These are phyloP conservation scores for Colletotrichum sp. DNA, from an alignment of 2,329 filamentous ascomycete genomes.

Conservation along the genomic window DNA sequence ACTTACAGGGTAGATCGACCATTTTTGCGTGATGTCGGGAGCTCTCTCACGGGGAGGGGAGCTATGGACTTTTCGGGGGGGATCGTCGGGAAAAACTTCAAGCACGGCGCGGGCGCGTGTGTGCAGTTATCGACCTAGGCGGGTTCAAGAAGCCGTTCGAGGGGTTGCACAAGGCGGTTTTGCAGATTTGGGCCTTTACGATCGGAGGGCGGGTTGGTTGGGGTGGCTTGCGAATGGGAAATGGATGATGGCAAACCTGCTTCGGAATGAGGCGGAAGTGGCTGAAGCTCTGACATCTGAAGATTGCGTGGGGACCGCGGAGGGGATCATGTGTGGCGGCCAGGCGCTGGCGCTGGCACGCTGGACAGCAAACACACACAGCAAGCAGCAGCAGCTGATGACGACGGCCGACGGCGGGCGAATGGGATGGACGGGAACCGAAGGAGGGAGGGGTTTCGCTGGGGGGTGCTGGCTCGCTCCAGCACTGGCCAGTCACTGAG, in stretches of 20 bases:
- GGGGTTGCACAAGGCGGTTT: neutral
- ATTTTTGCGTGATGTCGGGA: conserved; percentile 33
- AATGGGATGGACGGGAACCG: neutral
- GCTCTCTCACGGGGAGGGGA: neutral
- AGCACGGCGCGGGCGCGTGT: neutral
- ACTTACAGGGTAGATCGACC: conserved; percentile 56
- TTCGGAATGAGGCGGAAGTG: conserved; percentile 13
- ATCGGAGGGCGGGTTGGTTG: neutral
- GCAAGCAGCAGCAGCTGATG: neutral
- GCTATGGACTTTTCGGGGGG: neutral
- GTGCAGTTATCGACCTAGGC: neutral
- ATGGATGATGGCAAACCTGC: conserved; percentile 16
- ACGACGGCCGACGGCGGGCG: conserved; percentile 16
- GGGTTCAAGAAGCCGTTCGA: neutral
- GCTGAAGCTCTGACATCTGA: conserved; percentile 22
- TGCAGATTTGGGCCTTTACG: neutral
- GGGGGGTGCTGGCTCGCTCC: neutral
- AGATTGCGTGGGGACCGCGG: neutral
- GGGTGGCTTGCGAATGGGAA: neutral
- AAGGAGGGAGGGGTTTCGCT: neutral
- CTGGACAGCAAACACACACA: neutral
- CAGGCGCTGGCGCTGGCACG: neutral
- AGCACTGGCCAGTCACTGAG: neutral
- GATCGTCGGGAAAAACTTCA: neutral
- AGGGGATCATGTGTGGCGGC: conserved; percentile 1